Base-by-base conservation (phyloP, 1,139 yeast genomes). In the Kodamaea sp. region DNA sequence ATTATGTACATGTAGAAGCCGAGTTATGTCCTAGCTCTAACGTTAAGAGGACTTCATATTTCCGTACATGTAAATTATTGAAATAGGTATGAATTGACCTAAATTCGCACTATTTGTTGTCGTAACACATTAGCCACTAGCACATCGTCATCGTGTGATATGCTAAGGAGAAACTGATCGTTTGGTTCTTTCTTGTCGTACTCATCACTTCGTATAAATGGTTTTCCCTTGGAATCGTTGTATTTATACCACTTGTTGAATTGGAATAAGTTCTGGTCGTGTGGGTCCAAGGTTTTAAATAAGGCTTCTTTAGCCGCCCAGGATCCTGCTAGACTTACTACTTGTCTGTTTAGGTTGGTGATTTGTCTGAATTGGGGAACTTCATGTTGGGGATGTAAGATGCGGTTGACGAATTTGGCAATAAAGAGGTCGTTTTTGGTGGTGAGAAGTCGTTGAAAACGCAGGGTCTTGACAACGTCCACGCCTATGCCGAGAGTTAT, bases 251-350 rank as follows among this genome's bases (percentile, higher is more conserved):
- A 86, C 12, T 76, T 59, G 11, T 66, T 71, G 63, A 86, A 83
- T 29, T 59, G 59, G 49, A 84, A 84, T 5, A 15, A 10, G 10
- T 42, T 36, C 53, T 86, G 95, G 29, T 73, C 75, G 2, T 42
- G 44, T 0, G 53, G 40, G 29, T 71, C 76, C 37, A 86, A 57
- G 0, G 83, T 68, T 54, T 85, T 85, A 57, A 66, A 85, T 5
- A 83, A 53, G 0, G 95, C 92, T 50, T 85, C 95, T 48, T 85
- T 86, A 18, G 76, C 65, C 7, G 90, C 83, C 94, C 95, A 85
- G 8, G 61, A 61, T 1, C 83, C 80, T 1, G 89, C 76, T 15
- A 85, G 53, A 10, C 67, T 52, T 25, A 50, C 47, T 5, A 61
- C 59, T 28, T 63, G 57, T 15, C 50, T 50, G 0, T 54, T 53